Base-by-base conservation (phyloP, 768 basidiomycete genomes). In the Suillus fuscotomentosus region DNA sequence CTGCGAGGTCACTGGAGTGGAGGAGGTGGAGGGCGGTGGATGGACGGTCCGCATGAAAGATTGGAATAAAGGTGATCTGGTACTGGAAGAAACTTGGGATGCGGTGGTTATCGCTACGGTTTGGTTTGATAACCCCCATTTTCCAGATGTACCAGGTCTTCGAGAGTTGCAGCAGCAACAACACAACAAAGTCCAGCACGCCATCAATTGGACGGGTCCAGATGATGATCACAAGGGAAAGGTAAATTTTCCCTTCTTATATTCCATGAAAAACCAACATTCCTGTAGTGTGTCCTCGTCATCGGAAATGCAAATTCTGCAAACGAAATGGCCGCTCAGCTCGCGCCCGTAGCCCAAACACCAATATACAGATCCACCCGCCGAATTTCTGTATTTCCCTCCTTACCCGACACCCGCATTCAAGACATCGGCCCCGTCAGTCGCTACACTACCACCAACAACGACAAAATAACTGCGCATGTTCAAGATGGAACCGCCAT, bases 261-360 rank as follows among this genome's bases (percentile, higher is more conserved):
- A 39, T 45, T 1, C 11, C 7, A 34, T 9, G 39, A 38, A 5
- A 24, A 20, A 41, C 56, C 42, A 27, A 59, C 11, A 34, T 34
- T 9, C 8, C 15, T 17, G 24, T 54, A 86, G 84, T 78, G 79
- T 20, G 75, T 79, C 24, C 75, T 84, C 1, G 76, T 86, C 11
- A 70, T 85, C 4, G 84, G 81, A 13, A 85, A 84, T 27, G 84
- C 81, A 22, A 83, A 84, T 59, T 85, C 84, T 2, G 76, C 78
- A 42, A 86, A 86, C 66, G 84, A 86, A 57, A 81, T 85, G 45
- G 81, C 82, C 1, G 78, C 81, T 1, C 83, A 84, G 42, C 74
- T 85, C 0, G 77, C 76, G 0, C 63, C 76, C 0, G 71, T 83
- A 15, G 77, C 77, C 1, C 65, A 72, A 42, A 65, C 72, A 1